A percentile compares a stretch with the other conserved stretches of the same genome.
Evolutionary conservation across 257 asterid genomes (phyloP).

Genomic region (Jasminum sambac): DNA sequence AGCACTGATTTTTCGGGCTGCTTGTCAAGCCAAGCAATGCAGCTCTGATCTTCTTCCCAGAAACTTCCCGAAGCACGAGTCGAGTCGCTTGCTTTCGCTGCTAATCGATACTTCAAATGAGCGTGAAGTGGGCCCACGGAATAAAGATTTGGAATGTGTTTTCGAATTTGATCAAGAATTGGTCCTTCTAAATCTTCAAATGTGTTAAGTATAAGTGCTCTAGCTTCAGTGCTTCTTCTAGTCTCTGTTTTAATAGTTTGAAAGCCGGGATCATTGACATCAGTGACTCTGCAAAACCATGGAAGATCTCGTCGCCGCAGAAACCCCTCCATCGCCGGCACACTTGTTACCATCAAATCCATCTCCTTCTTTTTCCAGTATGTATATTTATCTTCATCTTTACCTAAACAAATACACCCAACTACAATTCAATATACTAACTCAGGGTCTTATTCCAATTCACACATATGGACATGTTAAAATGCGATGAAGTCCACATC

Average conservation of each 20-base stretch:
- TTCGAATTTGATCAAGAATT: slow-evolving; percentile 34
- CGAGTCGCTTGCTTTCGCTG: not conserved
- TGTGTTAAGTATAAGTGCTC: slow-evolving; percentile 40
- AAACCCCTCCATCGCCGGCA: slow-evolving; percentile 35
- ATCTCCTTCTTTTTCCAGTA: slow-evolving; percentile 21
- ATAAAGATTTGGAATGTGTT: slow-evolving; percentile 32
- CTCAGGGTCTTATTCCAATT: slow-evolving; percentile 15
- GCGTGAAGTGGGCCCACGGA: slow-evolving; percentile 41
- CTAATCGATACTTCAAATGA: slow-evolving; percentile 22
- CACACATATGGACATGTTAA: too few species aligned
- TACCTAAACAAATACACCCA: slow-evolving; percentile 24
- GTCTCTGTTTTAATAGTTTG: slow-evolving; percentile 21
- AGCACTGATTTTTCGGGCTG: slow-evolving; percentile 42
- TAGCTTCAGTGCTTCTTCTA: slow-evolving; percentile 25
- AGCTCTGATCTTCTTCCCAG: slow-evolving; percentile 47
- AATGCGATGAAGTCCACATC: too few species aligned
- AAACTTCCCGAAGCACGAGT: slow-evolving; percentile 34
- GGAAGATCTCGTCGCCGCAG: slow-evolving; percentile 41
- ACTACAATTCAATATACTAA: too few species aligned
- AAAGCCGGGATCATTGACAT: slow-evolving; percentile 16
- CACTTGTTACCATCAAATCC: slow-evolving; percentile 20
- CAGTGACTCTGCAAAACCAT: slow-evolving; percentile 23
- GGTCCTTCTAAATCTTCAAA: slow-evolving; percentile 43
- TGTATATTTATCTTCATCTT: slow-evolving; percentile 43
- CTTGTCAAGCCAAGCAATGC: slow-evolving; percentile 42